Conservation (phyloP, 768 basidiomycete genomes). For the Tremella mesenterica region DNA sequence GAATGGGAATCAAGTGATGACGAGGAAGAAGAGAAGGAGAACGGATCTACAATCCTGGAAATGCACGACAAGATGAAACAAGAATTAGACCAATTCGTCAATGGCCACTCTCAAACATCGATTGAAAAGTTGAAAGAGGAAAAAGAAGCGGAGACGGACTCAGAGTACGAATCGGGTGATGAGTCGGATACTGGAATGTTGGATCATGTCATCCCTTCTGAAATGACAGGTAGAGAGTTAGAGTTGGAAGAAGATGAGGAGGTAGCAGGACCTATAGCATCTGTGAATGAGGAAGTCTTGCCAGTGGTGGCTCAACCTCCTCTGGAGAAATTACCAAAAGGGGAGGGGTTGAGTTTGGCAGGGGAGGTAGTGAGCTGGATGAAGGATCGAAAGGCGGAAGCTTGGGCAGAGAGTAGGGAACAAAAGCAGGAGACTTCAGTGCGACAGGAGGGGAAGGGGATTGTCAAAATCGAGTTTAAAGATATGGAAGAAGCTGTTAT, state of each 20-base stretch:
- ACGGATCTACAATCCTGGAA: background rate
- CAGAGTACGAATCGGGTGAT: slow-evolving; percentile 2
- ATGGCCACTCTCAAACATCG: background rate
- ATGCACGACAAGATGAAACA: slow-evolving; percentile 11
- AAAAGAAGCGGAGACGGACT: slow-evolving; percentile 5
- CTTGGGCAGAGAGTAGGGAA: slow-evolving; percentile 15
- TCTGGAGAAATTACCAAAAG: slow-evolving; percentile 23
- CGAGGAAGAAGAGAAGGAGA: slow-evolving; percentile 7
- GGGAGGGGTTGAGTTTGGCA: slow-evolving; percentile 31
- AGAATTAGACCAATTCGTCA: slow-evolving; percentile 20
- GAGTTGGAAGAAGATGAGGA: slow-evolving; percentile 15
- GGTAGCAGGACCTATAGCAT: slow-evolving; percentile 22
- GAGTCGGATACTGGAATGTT: too few species aligned
- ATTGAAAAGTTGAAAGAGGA: too few species aligned
- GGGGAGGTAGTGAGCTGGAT: slow-evolving; percentile 43
- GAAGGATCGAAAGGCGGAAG: slow-evolving; percentile 33
- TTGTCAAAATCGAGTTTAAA: background rate
- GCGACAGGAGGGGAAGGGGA: slow-evolving; percentile 3
- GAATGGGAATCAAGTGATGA: slow-evolving; percentile 17
- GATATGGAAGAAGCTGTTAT: too few species aligned
- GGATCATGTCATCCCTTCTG: too few species aligned
- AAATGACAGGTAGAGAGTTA: too few species aligned
- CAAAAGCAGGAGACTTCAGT: background rate
- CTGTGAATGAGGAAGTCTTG: slow-evolving; percentile 34
- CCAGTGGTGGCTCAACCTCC: slow-evolving; percentile 34